Evolutionary conservation across 208 protist genomes (phyloP).

Genomic region (Trypanosoma theileri): DNA sequence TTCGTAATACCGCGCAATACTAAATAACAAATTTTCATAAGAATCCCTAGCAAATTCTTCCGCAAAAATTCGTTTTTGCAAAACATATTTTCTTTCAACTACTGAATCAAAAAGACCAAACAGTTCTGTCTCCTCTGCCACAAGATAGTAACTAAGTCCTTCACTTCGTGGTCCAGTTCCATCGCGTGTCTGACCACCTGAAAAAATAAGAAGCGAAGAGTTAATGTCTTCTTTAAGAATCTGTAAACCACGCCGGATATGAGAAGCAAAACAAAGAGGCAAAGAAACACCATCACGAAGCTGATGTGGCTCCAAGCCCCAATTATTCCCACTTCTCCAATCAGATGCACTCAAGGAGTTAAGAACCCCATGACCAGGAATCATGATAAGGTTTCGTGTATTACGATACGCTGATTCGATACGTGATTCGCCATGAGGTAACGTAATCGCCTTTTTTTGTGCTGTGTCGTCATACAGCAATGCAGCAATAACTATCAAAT

Average conservation of each 20-base stretch:
- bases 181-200: conserved; percentile 35
- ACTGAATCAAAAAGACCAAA: conserved; percentile 26
- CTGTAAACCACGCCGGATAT: conserved; percentile 31
- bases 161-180: conserved; percentile 38
- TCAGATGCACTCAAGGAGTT: conserved; percentile 2
- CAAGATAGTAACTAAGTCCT: conserved; percentile 35
- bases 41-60: conserved; percentile 53
- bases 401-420: not conserved
- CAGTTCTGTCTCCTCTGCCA: conserved; percentile 33
- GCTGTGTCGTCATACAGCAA: not conserved
- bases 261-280: conserved; percentile 26
- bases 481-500: not conserved
- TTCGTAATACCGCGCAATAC: conserved; percentile 44
- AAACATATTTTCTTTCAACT: conserved; percentile 1
- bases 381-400: conserved; percentile 32
- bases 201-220: conserved; percentile 41
- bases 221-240: conserved; percentile 25
- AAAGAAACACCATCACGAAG: conserved; percentile 23
- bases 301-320: conserved; percentile 36
- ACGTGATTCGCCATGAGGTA: not conserved
- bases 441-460: not conserved
- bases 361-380: conserved; percentile 44
- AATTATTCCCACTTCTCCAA: conserved; percentile 25
- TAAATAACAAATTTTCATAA: conserved; percentile 56
- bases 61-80: conserved; percentile 20